Conservation (phyloP, 805 yeast genomes). For the Metschnikowia koreensis region DNA sequence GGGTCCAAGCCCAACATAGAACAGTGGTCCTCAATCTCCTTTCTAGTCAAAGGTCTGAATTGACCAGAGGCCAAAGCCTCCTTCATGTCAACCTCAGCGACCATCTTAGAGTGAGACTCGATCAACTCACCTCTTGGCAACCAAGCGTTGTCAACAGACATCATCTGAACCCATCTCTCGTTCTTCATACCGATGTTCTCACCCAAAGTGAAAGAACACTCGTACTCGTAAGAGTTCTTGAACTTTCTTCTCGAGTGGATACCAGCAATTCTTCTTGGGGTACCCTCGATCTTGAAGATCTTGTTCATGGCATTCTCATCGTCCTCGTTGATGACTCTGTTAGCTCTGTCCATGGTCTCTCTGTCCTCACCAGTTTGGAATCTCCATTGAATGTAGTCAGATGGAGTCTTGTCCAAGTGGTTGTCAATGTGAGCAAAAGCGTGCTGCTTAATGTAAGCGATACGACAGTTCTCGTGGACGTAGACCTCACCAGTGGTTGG, state of each 20-base stretch:
- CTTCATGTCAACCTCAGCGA: constrained; percentile 99
- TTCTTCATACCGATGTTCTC: constrained; percentile 98
- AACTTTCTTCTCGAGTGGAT: constrained; percentile 97
- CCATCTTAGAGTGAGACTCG: constrained; percentile 94
- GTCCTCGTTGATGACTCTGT: constrained; percentile 94
- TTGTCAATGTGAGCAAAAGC: constrained; percentile 99
- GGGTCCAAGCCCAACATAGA: constrained; percentile 97
- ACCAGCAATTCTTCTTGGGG: constrained; percentile 95
- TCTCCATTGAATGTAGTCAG: constrained; percentile 99
- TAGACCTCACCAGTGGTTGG: constrained; percentile 99
- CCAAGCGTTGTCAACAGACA: constrained; percentile 99
- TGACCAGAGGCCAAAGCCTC: constrained; percentile 99
- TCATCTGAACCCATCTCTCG: constrained; percentile 99
- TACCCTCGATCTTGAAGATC: constrained; percentile 98
- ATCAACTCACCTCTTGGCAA: constrained; percentile 98
- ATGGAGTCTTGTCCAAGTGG: constrained; percentile 98
- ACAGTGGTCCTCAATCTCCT: constrained; percentile 99
- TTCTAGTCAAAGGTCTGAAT: constrained; percentile 99
- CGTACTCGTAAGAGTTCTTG: constrained; percentile 99
- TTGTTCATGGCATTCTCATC: constrained; percentile 99
- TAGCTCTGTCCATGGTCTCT: constrained; percentile 99
- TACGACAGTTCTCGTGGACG: constrained; percentile 99
- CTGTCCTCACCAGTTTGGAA: constrained; percentile 99
- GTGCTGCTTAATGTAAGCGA: constrained; percentile 99
- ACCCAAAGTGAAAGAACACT: constrained; percentile 96